Evolutionary conservation across 352 stramenopile species (phyloP), one percentile per base, ranked within the genome.

Genomic region (Phytophthora fragariae): DNA sequence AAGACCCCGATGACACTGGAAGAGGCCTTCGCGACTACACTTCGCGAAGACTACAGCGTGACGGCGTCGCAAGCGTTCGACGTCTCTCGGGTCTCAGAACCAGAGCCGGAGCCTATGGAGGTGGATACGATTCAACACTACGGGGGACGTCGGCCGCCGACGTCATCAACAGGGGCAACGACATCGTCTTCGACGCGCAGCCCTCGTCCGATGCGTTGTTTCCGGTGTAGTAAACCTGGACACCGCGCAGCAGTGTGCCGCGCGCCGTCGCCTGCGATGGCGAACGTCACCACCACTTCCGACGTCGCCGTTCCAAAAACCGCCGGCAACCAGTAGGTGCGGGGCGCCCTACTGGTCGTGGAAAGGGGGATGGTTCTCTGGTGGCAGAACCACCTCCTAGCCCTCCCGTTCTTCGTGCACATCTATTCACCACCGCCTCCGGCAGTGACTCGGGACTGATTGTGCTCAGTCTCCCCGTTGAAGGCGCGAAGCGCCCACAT

Each of bases 11-110:
- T 1, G 5, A 65, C 68, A 1, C 33, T 71, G 1, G 49, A 27
- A 75, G 39, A 77, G 14, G 64, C 73, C 11, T 68, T 77, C n/a
- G 37, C 46, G 0, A 14, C 57, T 9, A 64, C 73, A 6, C 24
- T 75, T 0, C 52, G 68, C 17, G 69, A 77, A 52, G 47, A 69
- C 35, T 68, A 71, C 29, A 77, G 50, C n/a, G 68, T 77, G 8
- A 27, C 24, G 24, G 24, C 24, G 24, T 27, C 24, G 24, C 24
- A 27, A 27, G 1, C 24, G 24, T 27, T 75, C 19, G 50, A 57
- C 3, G 21, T 49, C 57, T 15, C n/a, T 31, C 24, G 29, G 12
- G 2, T n/a, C 58, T 19, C 14, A 11, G 50, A 19, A 27, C 24
- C 24, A 15, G 52, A 46, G 10, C 61, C 68, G 5, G 55, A 65